Conservation (phyloP, 345 rosid species). For the Eucalyptus tenuipes region DNA sequence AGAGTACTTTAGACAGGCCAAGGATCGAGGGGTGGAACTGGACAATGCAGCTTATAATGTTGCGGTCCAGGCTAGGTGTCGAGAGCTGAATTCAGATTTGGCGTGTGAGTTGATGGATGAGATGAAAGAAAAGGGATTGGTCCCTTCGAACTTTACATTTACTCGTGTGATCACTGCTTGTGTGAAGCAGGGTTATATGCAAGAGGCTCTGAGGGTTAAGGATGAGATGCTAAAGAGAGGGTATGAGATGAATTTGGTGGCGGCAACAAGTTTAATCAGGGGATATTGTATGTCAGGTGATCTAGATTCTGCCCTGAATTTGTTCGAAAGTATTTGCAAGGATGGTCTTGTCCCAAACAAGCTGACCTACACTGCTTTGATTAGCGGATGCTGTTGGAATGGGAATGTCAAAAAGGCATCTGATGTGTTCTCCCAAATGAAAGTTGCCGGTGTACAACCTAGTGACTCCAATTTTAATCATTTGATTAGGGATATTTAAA, state of each 20-base stretch:
- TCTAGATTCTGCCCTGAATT: constrained; percentile 33
- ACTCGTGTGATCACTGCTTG: constrained; percentile 42
- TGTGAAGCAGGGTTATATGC: constrained; percentile 43
- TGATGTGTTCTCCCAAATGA: constrained; percentile 55
- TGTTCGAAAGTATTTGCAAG: constrained; percentile 40
- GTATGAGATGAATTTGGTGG: constrained; percentile 39
- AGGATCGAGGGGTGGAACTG: constrained; percentile 35
- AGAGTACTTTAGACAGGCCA: constrained; percentile 22
- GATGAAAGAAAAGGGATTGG: constrained; percentile 41
- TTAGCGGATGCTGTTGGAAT: constrained; percentile 51
- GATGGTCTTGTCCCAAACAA: constrained; percentile 51
- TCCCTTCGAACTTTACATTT: constrained; percentile 32
- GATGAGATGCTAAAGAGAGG: constrained; percentile 70
- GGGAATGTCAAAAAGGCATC: constrained; percentile 40
- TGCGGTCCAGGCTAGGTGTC: constrained; percentile 36
- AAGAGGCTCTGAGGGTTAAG: constrained; percentile 54
- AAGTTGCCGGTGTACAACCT: constrained; percentile 29
- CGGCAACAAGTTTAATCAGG: constrained; percentile 54
- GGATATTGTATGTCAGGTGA: constrained; percentile 48
- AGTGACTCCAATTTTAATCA: constrained; percentile 35
- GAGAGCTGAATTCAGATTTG: constrained; percentile 16
- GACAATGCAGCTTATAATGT: constrained; percentile 26
- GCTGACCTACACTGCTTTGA: constrained; percentile 52
- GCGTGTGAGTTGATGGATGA: constrained; percentile 46
- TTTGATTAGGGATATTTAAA: constrained; percentile 46